These are phyloP conservation scores for Aspergillus uvarum DNA, from an alignment of 2,329 filamentous ascomycete species.

Conservation along the genomic window DNA sequence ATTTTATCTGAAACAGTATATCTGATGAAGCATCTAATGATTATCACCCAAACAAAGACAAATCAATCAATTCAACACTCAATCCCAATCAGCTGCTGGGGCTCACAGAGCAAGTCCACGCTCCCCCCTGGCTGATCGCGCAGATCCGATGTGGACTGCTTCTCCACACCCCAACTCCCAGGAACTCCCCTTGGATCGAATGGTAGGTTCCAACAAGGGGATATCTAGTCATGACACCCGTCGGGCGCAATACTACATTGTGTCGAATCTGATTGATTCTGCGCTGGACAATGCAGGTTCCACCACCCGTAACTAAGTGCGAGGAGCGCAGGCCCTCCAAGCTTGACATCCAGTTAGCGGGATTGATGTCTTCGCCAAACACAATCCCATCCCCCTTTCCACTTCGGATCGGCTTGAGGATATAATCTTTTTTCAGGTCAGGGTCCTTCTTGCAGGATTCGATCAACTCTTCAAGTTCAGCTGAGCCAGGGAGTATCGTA, in stretches of 20 bases:
- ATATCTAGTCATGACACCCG: neutral
- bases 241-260: slow-evolving; percentile 19
- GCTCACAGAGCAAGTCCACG: slow-evolving; percentile 20
- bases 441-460: slow-evolving; percentile 1
- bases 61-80: no score
- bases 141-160: slow-evolving; percentile 23
- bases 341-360: slow-evolving; percentile 21
- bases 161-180: slow-evolving; percentile 29
- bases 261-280: slow-evolving; percentile 22
- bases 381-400: slow-evolving; percentile 27
- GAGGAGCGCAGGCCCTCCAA: slow-evolving; percentile 19
- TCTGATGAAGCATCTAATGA: no score
- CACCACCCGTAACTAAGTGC: slow-evolving; percentile 1
- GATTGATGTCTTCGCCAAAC: slow-evolving; percentile 22
- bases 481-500: slow-evolving; percentile 29
- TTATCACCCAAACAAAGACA: no score
- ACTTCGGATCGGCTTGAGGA: slow-evolving; percentile 27
- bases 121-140: slow-evolving; percentile 18
- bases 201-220: slow-evolving; percentile 31
- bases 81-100: no score
- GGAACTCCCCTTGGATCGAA: slow-evolving; percentile 23
- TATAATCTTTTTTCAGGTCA: slow-evolving; percentile 21
- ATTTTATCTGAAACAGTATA: no score
- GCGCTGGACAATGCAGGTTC: slow-evolving; percentile 24
- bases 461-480: slow-evolving; percentile 18